Base-by-base conservation (phyloP, 2,329 filamentous ascomycete genomes). In the Claviceps sp. region DNA sequence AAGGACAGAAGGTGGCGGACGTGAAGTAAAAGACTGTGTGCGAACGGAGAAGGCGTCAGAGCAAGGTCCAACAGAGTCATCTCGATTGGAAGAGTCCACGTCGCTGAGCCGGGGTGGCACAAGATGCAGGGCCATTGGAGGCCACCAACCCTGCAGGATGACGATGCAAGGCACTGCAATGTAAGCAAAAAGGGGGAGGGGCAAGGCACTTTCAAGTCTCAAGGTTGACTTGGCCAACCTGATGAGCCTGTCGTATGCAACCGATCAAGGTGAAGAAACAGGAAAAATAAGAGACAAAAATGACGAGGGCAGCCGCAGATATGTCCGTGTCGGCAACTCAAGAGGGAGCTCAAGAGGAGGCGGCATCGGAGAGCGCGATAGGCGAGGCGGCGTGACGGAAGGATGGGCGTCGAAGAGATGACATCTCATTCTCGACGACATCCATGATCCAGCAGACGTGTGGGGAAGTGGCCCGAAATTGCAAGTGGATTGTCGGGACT, bases 41-140 rank as follows among this genome's bases (percentile, higher is more conserved):
- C 34, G 45, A 45, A 53, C 53, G 46, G 55, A 58, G 26, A 53
- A 53, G 52, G 46, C 44, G 52, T 55, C 43, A 47, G 46, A 56
- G 39, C 52, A 52, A 51, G 53, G 55, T 52, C 52, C 52, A 45
- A 55, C 50, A 52, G 54, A 56, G 51, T 53, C 54, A n/a, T 52
- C 55, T 40, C 53, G 53, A 55, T 54, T 55, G 54, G 57, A 55
- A 20, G 54, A 57, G 40, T 59, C 57, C 26, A 57, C 47, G 45
- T 50, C 40, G 49, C 50, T 47, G 43, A 39, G 51, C 49, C 57
- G 56, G 58, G 56, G 58, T 58, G 54, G 50, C 50, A 58, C 55
- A 54, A 53, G 47, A 52, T 55, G 58, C 55, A 55, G 52, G 51
- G 55, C 55, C 59, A 61, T 23, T 23, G 23, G 60, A 57, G 52